Evolutionary conservation across 2,329 filamentous ascomycete species (phyloP), one percentile per base, ranked within the genome.

Genomic region (Waltergamsia citrina): DNA sequence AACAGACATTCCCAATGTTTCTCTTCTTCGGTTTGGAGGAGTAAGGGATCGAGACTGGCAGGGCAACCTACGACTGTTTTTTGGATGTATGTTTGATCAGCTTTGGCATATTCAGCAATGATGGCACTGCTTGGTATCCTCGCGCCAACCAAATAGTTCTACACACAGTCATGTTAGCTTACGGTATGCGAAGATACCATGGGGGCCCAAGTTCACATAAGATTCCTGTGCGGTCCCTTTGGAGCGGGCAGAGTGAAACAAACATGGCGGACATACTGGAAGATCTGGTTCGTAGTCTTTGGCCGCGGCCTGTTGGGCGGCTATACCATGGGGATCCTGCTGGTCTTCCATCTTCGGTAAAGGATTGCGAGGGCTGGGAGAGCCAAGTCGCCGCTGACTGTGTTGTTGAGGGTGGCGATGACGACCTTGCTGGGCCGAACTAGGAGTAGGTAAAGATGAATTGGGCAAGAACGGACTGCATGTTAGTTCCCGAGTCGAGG

Each of bases 31-130:
- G 21, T 15, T 14, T 6, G 22, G 12, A 7, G 19, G 32, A 15
- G 16, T 15, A 15, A 24, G 35, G n/a, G 30, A n/a, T 21, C 8
- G 12, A 10, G 29, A 4, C 14, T 15, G 14, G 17, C 35, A 32
- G 32, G 41, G 42, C 34, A 38, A 67, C 78, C 59, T 65, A 94
- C 90, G 52, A 76, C 72, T 32, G 88, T 95, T 67, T 96, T 96
- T 38, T 81, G 74, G 33, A 88, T 79, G 55, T 85, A 94, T 42
- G 85, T 66, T 6, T 81, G 78, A 55, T 96, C 88, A 41, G 86
- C 88, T 57, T 83, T 82, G 40, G 86, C 84, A 62, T 94, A 96
- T 56, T 94, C 85, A 42, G 80, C 71, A 12, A 83, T 78, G 51
- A 98, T 86, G 43, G 70, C 75, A 45, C 78, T 73, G 58, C 81